phyloP scores from a whole-genome alignment of 371 early-diverging fungal genomes.

The Rhizopus arrhizus region DNA sequence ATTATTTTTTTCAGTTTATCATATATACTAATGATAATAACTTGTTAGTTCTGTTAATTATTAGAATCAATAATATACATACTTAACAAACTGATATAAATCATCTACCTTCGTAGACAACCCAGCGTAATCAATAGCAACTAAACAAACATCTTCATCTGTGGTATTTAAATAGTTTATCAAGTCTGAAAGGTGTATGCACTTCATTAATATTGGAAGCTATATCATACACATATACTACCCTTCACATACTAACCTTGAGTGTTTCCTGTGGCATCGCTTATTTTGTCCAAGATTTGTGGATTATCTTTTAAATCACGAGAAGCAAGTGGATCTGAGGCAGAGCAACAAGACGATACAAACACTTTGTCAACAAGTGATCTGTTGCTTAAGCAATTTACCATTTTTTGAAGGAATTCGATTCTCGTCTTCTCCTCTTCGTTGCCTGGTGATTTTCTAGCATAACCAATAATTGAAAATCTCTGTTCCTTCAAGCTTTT shows the following conservation, averaged over 20 bases:
- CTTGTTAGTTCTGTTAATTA: not conserved
- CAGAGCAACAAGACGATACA: conserved; percentile 22
- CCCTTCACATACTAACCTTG: not conserved
- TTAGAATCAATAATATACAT: conserved; percentile 1
- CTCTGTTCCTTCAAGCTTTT: not conserved
- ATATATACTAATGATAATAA: not conserved
- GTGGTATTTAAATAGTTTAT: not conserved
- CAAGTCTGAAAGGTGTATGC: not conserved
- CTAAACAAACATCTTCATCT: conserved; percentile 13
- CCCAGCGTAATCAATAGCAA: conserved; percentile 22
- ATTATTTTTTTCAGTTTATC: too few relatives aligned
- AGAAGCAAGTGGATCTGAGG: conserved; percentile 21
- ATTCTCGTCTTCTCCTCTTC: conserved; percentile 18
- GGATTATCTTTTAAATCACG: not conserved
- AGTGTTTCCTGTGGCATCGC: not conserved
- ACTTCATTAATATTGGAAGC: not conserved
- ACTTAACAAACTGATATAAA: conserved; percentile 20
- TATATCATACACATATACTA: not conserved
- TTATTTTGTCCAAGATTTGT: too few relatives aligned
- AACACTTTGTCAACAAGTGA: conserved; percentile 25
- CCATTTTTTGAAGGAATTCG: conserved; percentile 21
- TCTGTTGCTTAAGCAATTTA: conserved; percentile 14
- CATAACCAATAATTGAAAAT: conserved; percentile 17
- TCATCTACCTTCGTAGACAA: conserved; percentile 20
- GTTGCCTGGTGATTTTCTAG: conserved; percentile 28